Percentiles rank a stretch among this genome's conserved stretches.
phyloP scores from a whole-genome alignment of 768 basidiomycete species.

The Amanita fuliginea region DNA sequence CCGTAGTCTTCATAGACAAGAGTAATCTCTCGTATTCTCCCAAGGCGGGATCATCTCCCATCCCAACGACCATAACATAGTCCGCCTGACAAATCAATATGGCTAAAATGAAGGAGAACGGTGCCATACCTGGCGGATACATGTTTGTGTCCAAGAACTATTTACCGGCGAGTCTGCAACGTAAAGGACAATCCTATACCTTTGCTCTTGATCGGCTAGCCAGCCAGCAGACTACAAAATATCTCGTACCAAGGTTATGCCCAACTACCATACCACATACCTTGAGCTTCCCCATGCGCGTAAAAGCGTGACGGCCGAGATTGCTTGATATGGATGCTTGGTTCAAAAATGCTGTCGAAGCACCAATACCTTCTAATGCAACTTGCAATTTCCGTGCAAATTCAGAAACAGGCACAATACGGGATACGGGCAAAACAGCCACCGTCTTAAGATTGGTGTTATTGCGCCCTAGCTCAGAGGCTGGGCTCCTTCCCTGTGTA shows the following conservation, averaged over 20 bases:
- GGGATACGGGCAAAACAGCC: conserved; percentile 79
- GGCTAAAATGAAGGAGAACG: neutral
- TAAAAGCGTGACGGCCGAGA: conserved; percentile 91
- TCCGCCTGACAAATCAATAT: conserved; percentile 48
- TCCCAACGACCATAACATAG: conserved; percentile 87
- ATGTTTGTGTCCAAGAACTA: conserved; percentile 97
- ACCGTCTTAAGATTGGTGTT: conserved; percentile 91
- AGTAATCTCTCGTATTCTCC: conserved; percentile 94
- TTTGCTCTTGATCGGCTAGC: conserved; percentile 93
- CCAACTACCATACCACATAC: conserved; percentile 33
- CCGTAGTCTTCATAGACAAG: conserved; percentile 94
- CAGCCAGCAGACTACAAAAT: conserved; percentile 44
- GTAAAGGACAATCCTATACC: conserved; percentile 88
- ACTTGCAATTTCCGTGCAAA: conserved; percentile 85
- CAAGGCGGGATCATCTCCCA: conserved; percentile 83
- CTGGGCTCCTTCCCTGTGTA: conserved; percentile 36
- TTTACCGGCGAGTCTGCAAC: conserved; percentile 93
- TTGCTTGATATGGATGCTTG: conserved; percentile 89
- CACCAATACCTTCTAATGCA: conserved; percentile 89
- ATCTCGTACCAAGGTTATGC: neutral
- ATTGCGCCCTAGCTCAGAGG: conserved; percentile 57
- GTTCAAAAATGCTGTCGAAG: conserved; percentile 84
- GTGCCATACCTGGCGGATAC: conserved; percentile 72
- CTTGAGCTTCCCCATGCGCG: conserved; percentile 94
- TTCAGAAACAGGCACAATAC: conserved; percentile 79